Base-by-base conservation (phyloP, 2,329 filamentous ascomycete genomes). In the Graphilbum ipis-grandicollis region DNA sequence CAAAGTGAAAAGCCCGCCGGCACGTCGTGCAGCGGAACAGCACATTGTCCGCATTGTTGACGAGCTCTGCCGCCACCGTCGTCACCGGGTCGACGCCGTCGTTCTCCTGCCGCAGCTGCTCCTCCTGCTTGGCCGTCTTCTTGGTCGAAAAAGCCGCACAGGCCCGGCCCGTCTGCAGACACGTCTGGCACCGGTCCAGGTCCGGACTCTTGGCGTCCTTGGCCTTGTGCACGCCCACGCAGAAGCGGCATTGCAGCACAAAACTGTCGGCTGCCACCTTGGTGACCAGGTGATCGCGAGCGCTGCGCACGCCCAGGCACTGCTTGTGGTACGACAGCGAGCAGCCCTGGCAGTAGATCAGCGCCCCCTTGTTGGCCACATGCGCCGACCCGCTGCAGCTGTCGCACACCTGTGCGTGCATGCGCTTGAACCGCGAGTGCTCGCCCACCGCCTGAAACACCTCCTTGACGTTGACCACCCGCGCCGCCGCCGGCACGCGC, bases 281-380 rank as follows among this genome's bases (percentile, higher is more conserved):
- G 19, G 85, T 96, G 9, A 83, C 83, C 26, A 90, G 60, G 52
- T 96, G 90, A n/a, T 93, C 84, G 41, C 90, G 70, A 12, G 54
- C 62, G 36, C 68, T 70, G 35, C 90, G 72, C 34, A 66, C 63
- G 1, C 88, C 85, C 21, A 98, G 64, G 50, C 90, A 98, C 30
- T 59, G 59, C 53, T 81, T 83, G 56, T 98, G 90, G 46, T 84
- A 93, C 0, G 80, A 68, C 34, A 77, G 63, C 2, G 78, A 84
- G 52, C 90, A 98, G 22, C 90, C 90, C 57, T 98, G 92, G 47
- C 90, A 98, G 50, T 78, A 76, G 25, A 98, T 68, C 19, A 98
- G 61, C 29, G 70, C 63, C 1, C 82, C 84, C 50, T 75, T 78
- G 39, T 62, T 66, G 1, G 58, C 53, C 18, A 65, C 60, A 34